Conservation (phyloP, 1,139 yeast genomes). For the Wickerhamomyces sp. region DNA sequence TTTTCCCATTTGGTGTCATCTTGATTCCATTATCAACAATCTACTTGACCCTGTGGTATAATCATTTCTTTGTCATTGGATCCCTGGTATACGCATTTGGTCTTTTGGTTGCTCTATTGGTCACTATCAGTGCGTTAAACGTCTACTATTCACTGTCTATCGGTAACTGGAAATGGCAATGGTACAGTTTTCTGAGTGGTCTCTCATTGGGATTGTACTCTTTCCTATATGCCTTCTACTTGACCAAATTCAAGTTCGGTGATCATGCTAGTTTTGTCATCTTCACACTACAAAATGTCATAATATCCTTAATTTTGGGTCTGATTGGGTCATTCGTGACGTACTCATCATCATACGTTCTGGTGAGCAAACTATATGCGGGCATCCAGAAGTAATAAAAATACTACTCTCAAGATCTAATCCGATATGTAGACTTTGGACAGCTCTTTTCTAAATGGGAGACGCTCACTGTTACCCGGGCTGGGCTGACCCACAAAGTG, state of each 20-base stretch:
- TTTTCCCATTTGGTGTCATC: slow-evolving; percentile 23
- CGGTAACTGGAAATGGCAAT: slow-evolving; percentile 25
- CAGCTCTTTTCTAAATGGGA: too few relatives aligned
- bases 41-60: slow-evolving; percentile 22
- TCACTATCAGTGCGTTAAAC: slow-evolving; percentile 15
- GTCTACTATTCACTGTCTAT: slow-evolving; percentile 19
- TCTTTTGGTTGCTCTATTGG: slow-evolving; percentile 10
- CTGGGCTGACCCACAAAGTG: too few relatives aligned
- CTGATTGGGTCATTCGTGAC: slow-evolving; percentile 20
- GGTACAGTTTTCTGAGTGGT: slow-evolving; percentile 22
- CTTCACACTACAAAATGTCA: slow-evolving; percentile 18
- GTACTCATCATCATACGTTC: slow-evolving; percentile 13
- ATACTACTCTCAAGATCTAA: too few relatives aligned
- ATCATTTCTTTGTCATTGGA: slow-evolving; percentile 18
- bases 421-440: too few relatives aligned
- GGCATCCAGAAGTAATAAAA: slow-evolving; percentile 4
- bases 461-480: too few relatives aligned
- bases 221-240: slow-evolving; percentile 18
- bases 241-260: slow-evolving; percentile 22
- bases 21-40: slow-evolving; percentile 21
- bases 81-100: slow-evolving; percentile 11
- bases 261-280: slow-evolving; percentile 18
- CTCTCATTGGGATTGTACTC: slow-evolving; percentile 20
- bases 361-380: slow-evolving; percentile 15
- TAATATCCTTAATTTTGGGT: slow-evolving; percentile 16